Evolutionary conservation across 345 rosid species (phyloP), one percentile per base, ranked within the genome.

Genomic region (Gossypium mustelinum): DNA sequence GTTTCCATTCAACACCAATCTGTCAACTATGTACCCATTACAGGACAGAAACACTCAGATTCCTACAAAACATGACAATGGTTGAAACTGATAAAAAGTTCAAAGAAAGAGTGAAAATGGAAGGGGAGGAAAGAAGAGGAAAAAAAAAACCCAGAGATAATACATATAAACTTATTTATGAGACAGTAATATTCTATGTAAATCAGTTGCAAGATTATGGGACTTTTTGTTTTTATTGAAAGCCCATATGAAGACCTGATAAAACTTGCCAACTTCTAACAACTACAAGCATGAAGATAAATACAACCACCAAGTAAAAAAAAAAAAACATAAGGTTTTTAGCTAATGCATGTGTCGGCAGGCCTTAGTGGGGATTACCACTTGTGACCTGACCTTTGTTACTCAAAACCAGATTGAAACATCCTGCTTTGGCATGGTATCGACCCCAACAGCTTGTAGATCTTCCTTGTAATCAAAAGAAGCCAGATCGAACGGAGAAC

Each of bases 391-490:
- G 12, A 34, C 0, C 65, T 51, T 61, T 55, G 48, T 77, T 61
- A 73, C 75, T 82, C 77, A 55, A 87, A 86, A 91, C 98, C 98
- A 94, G 55, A 86, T 77, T 55, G 97, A 57, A 14, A 77, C 86
- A 54, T 92, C 95, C 68, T 88, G 98, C 86, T 88, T 89, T 55
- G 86, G 89, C 75, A 85, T 58, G 18, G 80, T 60, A 78, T 89
- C 90, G 78, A 86, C 79, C 50, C 84, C 83, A 27, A 81, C 81
- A 16, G 86, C 86, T 54, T 86, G 85, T 27, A 89, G 80, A 70
- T 93, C 97, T 18, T 90, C 96, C 76, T 90, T 92, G 77, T 84
- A 89, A 65, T 90, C 93, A 0, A 88, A 92, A 10, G 97, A 66
- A 2, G 88, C 73, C 76, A 91, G 56, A 55, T 92, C 90, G 13